Percentiles rank a stretch among this genome's conserved stretches.
These are phyloP conservation scores for Dalbergia cultrata DNA, from an alignment of 306 rosid genomes.

Conservation along the genomic window DNA sequence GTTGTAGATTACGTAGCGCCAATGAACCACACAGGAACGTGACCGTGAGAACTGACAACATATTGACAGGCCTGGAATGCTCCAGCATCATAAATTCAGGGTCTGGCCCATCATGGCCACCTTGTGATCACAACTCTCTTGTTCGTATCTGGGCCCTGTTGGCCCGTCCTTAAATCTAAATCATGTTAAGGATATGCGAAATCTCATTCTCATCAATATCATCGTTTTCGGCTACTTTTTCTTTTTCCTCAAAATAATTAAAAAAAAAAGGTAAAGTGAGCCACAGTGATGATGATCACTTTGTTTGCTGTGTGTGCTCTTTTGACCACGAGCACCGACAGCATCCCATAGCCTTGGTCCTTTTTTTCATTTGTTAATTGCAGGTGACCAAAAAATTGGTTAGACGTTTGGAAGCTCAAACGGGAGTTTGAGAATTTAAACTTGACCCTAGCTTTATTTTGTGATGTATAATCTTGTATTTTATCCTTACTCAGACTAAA, in stretches of 20 bases:
- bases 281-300: neutral
- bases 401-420: too few species aligned
- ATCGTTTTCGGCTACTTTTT: neutral
- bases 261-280: constrained; percentile 9
- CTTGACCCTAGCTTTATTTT: too few species aligned
- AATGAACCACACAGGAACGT: too few species aligned
- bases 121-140: neutral
- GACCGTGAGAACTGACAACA: neutral
- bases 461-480: too few species aligned
- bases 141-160: constrained; percentile 20
- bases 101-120: constrained; percentile 13
- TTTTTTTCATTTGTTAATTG: neutral
- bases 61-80: neutral
- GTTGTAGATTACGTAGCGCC: too few species aligned
- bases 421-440: too few species aligned
- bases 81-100: neutral
- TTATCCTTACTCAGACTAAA: too few species aligned
- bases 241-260: neutral
- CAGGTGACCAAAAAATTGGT: neutral
- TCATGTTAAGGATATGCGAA: too few species aligned
- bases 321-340: constrained; percentile 37
- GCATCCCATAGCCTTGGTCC: neutral
- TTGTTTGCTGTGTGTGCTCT: neutral
- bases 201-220: too few species aligned
- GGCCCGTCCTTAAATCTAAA: neutral